phyloP scores from a whole-genome alignment of 306 rosid genomes.

The Luffa acutangula region DNA sequence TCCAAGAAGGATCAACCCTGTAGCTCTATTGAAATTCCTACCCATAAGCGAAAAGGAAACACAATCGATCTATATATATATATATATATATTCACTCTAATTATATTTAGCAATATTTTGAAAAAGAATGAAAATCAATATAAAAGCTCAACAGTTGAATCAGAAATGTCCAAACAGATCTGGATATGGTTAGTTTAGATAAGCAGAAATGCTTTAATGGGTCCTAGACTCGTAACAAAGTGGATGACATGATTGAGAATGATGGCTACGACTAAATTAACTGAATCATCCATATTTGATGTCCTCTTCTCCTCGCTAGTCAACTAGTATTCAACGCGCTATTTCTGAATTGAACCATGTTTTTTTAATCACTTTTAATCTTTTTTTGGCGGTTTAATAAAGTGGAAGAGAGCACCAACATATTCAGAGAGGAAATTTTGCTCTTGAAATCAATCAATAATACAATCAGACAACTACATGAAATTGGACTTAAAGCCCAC shows the following conservation, averaged over 20 bases:
- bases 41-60: neutral
- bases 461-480: neutral
- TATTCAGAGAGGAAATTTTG: neutral
- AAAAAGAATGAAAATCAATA: neutral
- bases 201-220: neutral
- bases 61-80: too few relatives aligned
- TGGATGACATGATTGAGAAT: constrained; percentile 11
- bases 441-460: neutral
- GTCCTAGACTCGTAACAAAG: neutral
- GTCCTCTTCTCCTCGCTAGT: neutral
- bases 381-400: neutral
- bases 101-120: neutral
- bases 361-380: neutral
- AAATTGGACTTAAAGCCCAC: neutral
- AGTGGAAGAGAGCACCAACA: neutral
- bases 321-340: neutral
- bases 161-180: neutral
- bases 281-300: neutral
- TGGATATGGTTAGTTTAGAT: neutral
- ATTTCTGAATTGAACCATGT: neutral
- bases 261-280: constrained; percentile 6
- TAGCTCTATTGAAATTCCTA: neutral
- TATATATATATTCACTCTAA: neutral
- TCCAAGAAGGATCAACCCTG: neutral
- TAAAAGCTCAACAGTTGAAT: neutral